Base-by-base conservation (phyloP, 2,329 filamentous ascomycete genomes). In the Penicillium griseofulvum region DNA sequence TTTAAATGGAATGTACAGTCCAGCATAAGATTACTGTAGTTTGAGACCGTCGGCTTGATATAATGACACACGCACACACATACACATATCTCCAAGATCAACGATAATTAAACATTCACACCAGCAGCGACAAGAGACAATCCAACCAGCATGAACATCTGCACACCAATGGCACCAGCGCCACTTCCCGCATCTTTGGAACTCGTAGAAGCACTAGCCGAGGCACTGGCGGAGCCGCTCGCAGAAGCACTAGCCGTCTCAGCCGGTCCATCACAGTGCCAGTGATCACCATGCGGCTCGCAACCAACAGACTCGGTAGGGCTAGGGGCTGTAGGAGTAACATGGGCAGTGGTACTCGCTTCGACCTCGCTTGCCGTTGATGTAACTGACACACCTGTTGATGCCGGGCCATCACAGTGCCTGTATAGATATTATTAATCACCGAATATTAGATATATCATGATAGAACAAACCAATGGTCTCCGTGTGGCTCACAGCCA, bases 331-430 rank as follows among this genome's bases (percentile, higher is more conserved):
- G 49, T 51, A 3, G 36, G 36, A 38, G 38, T 24, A 14, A 7
- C 19, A 14, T 43, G 26, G 0, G 26, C 7, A 19, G 52, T 51
- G 2, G 52, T 55, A 37, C 44, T 37, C 14, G 12, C 50, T 24
- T 14, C 50, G 4, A n/a, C 17, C 12, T 39, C 34, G 29, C 19
- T 17, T 33, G 42, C 6, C 0, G 33, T 52, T 11, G 49, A 46
- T 24, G 17, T 29, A 16, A 9, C 41, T 5, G 42, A 37, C 10
- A 17, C 39, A 26, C 16, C 26, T n/a, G 56, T 36, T 3, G 61
- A 55, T 9, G 62, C 65, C 12, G 68, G 66, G 5, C 65, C 68
- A 8, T 68, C 64, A 42, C 68, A 71, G 52, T 71, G 68, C 68
- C 68, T 69, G n/a, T 11, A 31, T 24, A 16, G 17, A 12, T n/a